Evolutionary conservation across 1,284 basidiomycete species (phyloP).

Genomic region (Pascua sp.): DNA sequence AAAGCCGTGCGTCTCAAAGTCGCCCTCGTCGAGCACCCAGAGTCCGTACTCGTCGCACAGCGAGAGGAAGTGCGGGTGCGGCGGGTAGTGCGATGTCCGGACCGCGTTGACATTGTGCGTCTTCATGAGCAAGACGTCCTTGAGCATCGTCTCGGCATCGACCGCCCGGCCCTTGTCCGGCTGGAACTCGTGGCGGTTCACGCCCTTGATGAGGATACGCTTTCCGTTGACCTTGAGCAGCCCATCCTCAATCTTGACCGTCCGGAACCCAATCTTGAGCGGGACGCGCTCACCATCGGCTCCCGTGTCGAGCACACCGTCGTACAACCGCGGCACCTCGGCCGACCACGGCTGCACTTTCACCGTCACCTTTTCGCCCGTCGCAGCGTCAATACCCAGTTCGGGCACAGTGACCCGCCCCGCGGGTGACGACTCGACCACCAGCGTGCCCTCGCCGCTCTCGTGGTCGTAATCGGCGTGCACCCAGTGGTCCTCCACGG

Average conservation of each 20-base stretch:
- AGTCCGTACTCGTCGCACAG: slow-evolving; percentile 31
- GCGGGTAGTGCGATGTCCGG: slow-evolving; percentile 26
- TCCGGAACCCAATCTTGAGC: slow-evolving; percentile 28
- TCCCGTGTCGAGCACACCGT: slow-evolving; percentile 2
- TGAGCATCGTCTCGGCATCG: slow-evolving; percentile 18
- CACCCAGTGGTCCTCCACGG: slow-evolving; percentile 22
- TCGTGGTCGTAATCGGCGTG: slow-evolving; percentile 22
- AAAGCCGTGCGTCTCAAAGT: slow-evolving; percentile 31
- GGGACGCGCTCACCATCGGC: slow-evolving; percentile 10
- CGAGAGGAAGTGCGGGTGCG: slow-evolving; percentile 23
- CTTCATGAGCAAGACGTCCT: slow-evolving; percentile 29
- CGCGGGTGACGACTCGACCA: slow-evolving; percentile 17
- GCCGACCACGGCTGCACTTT: slow-evolving; percentile 23
- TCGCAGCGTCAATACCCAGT: slow-evolving; percentile 16
- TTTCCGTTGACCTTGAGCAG: slow-evolving; percentile 27
- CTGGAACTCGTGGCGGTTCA: slow-evolving; percentile 31
- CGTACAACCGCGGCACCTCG: slow-evolving; percentile 22
- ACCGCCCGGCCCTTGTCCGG: slow-evolving; percentile 19
- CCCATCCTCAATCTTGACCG: slow-evolving; percentile 16
- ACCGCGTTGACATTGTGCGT: slow-evolving; percentile 30
- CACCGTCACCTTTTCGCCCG: slow-evolving; percentile 10
- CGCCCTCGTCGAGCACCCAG: slow-evolving; percentile 29
- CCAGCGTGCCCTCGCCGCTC: slow-evolving; percentile 17
- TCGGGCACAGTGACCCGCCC: slow-evolving; percentile 23
- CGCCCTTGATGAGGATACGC: slow-evolving; percentile 21